Evolutionary conservation across 202 grass and related monocot species (phyloP).

Genomic region (Tripidium arundinaceum): DNA sequence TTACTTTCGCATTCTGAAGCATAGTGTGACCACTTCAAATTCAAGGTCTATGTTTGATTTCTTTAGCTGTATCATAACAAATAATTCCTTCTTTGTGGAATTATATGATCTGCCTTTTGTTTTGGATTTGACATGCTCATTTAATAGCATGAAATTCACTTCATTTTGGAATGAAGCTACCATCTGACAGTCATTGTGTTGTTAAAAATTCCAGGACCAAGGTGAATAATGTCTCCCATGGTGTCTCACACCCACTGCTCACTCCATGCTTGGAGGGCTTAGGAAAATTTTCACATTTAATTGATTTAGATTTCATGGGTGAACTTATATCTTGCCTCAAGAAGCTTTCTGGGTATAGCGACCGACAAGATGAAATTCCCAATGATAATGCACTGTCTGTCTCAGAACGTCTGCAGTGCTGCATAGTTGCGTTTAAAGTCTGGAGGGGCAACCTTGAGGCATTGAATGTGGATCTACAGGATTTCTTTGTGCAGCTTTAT

Average conservation of each 20-base stretch:
- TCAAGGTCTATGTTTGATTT: conserved; percentile 47
- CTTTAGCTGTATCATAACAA: background rate
- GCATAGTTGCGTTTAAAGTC: conserved; percentile 88
- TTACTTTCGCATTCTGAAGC: conserved; percentile 91
- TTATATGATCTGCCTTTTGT: background rate
- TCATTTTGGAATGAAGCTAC: conserved; percentile 5
- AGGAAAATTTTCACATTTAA: conserved; percentile 94
- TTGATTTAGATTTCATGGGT: conserved; percentile 94
- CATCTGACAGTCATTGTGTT: background rate
- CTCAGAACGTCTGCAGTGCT: conserved; percentile 82
- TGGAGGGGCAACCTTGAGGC: conserved; percentile 92
- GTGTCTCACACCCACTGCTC: conserved; percentile 60
- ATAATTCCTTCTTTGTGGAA: background rate
- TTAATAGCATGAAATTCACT: background rate
- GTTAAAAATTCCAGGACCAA: conserved; percentile 46
- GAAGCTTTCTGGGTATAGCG: conserved; percentile 70
- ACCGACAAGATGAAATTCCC: conserved; percentile 28
- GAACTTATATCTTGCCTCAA: conserved; percentile 85
- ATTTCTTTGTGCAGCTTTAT: conserved; percentile 91
- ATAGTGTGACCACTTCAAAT: conserved; percentile 52
- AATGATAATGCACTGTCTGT: conserved; percentile 53
- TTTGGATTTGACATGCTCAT: background rate
- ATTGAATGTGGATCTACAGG: conserved; percentile 81
- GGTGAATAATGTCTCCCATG: conserved; percentile 23
- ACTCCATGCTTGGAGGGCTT: conserved; percentile 80